phyloP scores from a whole-genome alignment of 257 asterid genomes.

The Mitragyna speciosa region DNA sequence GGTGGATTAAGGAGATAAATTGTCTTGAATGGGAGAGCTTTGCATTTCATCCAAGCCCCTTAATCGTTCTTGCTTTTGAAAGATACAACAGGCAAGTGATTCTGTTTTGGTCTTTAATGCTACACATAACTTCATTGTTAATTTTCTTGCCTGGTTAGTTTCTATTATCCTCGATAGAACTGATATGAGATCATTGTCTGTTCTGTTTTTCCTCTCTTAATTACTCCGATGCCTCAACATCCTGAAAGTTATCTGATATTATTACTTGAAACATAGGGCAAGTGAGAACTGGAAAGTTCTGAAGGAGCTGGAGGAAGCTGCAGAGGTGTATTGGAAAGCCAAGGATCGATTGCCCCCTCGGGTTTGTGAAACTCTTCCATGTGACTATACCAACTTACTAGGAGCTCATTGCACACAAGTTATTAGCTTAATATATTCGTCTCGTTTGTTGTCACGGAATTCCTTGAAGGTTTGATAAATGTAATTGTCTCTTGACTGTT shows the following conservation, averaged over 20 bases:
- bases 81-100: constrained; percentile 72
- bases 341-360: constrained; percentile 95
- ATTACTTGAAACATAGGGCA: constrained; percentile 51
- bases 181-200: constrained; percentile 3
- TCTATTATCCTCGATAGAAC: not conserved
- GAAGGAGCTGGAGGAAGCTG: constrained; percentile 90
- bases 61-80: constrained; percentile 78
- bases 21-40: constrained; percentile 99
- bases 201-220: constrained; percentile 6
- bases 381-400: not conserved
- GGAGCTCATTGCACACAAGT: not conserved
- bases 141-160: not conserved
- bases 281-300: constrained; percentile 89
- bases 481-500: not conserved
- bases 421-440: not conserved
- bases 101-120: not conserved
- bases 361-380: constrained; percentile 46
- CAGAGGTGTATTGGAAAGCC: constrained; percentile 83
- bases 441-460: not conserved
- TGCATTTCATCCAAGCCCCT: constrained; percentile 96
- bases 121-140: not conserved
- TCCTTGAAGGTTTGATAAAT: not conserved
- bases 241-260: not conserved
- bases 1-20: constrained; percentile 79
- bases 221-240: not conserved